Base-by-base conservation (phyloP, 352 stramenopile genomes). In the Blastocystis sp. region DNA sequence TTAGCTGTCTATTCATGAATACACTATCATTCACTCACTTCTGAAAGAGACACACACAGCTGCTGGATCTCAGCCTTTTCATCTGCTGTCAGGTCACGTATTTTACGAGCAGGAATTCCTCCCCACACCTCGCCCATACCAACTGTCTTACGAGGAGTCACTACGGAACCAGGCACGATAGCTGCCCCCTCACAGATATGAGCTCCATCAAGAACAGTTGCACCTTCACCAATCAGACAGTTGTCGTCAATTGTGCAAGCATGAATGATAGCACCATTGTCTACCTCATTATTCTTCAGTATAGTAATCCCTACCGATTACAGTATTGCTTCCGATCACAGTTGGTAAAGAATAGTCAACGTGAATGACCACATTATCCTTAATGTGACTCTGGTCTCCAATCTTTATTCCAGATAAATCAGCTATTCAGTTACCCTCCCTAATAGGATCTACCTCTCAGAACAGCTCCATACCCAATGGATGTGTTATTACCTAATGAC, bases 211-310 rank as follows among this genome's bases (percentile, higher is more conserved):
- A 89, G 66, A 48, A 89, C 66, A n/a, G 78, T 89, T 5, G 60
- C 66, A 30, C 78, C 78, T 35, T 76, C 78, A 53, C 78, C 78
- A 40, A 89, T 79, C 22, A 89, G 30, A 42, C 78, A 89, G 48
- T 89, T 89, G 66, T 89, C 58, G n/a, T 79, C 78, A 51, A 89
- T 89, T 19, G 78, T 89, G 66, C 60, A 76, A 1, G 78, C 78
- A 56, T 89, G 78, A 44, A 89, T 79, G 48, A 79, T 89, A 2
- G 60, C 35, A 17, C 78, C 78, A 22, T 79, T 89, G 30, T 57
- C 78, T 79, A 78, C 3, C 15, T 9, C 24, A 42, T n/a, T 70
- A 76, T 15, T 1, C 7, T 6, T 6, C 6, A 15, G n/a, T 11
- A 22, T 1, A 56, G 40, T n/a, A n/a, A n/a, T 11, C 3, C 4